These are phyloP conservation scores for Phaeolepiota aurea DNA, from an alignment of 768 basidiomycete species.

Conservation along the genomic window DNA sequence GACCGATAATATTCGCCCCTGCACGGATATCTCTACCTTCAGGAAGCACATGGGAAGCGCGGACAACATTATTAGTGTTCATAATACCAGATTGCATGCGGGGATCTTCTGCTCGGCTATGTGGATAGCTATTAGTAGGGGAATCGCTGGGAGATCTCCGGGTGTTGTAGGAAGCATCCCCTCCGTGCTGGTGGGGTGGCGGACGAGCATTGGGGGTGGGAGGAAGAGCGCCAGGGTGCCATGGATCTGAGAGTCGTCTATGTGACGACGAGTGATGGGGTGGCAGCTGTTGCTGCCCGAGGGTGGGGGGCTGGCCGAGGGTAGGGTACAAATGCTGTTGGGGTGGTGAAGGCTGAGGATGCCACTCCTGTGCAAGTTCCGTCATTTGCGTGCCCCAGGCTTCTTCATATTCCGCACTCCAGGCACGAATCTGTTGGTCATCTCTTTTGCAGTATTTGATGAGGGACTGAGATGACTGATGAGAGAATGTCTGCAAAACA, in stretches of 20 bases:
- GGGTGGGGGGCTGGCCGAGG: conserved; percentile 9
- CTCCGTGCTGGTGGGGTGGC: no score
- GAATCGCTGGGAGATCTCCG: conserved; percentile 19
- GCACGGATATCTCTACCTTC: no score
- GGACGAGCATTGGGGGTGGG: no score
- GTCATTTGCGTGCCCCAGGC: conserved; percentile 54
- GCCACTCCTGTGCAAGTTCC: conserved; percentile 36
- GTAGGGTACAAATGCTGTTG: conserved; percentile 20
- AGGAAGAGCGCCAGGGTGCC: no score
- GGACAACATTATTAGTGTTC: no score
- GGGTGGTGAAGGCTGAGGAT: conserved; percentile 26
- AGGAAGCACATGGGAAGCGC: no score
- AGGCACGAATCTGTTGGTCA: conserved; percentile 43
- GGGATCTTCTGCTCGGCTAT: no score
- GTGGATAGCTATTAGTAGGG: conserved; percentile 11
- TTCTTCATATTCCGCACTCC: conserved; percentile 59
- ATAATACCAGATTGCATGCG: background rate
- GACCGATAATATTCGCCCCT: conserved; percentile 11
- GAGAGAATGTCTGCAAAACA: background rate
- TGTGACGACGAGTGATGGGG: conserved; percentile 9
- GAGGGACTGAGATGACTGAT: conserved; percentile 37
- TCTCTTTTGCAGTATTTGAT: conserved; percentile 57
- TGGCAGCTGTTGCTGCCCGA: conserved; percentile 4
- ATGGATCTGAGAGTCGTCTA: conserved; percentile 13
- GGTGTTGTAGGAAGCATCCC: no score